Evolutionary conservation across 2,329 filamentous ascomycete species (phyloP), one percentile per base, ranked within the genome.

Genomic region (Raffaelea albimanens): DNA sequence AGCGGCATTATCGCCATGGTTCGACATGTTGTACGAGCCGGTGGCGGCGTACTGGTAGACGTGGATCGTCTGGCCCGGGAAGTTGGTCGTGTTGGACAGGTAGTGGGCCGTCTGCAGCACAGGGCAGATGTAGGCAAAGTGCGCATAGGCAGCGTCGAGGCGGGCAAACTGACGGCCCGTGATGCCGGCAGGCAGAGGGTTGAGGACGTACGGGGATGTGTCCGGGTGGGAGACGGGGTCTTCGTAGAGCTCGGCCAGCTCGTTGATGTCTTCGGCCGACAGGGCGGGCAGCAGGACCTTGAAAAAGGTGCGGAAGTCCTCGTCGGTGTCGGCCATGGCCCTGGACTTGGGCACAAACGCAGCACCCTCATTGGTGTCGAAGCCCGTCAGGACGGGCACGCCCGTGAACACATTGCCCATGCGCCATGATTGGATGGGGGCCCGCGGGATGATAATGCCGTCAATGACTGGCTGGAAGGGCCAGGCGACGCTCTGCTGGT

Each of bases 391-490:
- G 43, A 87, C 72, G 8, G 80, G 78, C 8, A 82, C 67, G 52
- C 70, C 69, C 54, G 81, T 69, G 59, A 71, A 76, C 16, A 66
- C 1, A 71, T 67, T 1, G 70, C 64, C 11, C 22, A n/a, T n/a
- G n/a, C 67, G 59, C 78, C 78, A 83, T n/a, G 72, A 70, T n/a
- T 70, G 65, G 13, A 83, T 67, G 3, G 83, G 82, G 11, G 73
- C 63, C 22, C 72, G 67, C 2, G 72, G 68, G 46, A 87, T 78
- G 14, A 82, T 61, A 13, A 56, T 64, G 14, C 73, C 73, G 56
- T 85, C 82, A 48, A 87, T 75, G 33, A 82, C 77, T 8, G 83
- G 83, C 56, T 86, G 83, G 64, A 85, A 87, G 1, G 84, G 69
- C 77, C 77, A 81, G 23, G 69, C 67, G 9, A 79, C 63, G 8